Evolutionary conservation across 2,329 filamentous ascomycete species (phyloP).

Genomic region (Trichothecium roseum): DNA sequence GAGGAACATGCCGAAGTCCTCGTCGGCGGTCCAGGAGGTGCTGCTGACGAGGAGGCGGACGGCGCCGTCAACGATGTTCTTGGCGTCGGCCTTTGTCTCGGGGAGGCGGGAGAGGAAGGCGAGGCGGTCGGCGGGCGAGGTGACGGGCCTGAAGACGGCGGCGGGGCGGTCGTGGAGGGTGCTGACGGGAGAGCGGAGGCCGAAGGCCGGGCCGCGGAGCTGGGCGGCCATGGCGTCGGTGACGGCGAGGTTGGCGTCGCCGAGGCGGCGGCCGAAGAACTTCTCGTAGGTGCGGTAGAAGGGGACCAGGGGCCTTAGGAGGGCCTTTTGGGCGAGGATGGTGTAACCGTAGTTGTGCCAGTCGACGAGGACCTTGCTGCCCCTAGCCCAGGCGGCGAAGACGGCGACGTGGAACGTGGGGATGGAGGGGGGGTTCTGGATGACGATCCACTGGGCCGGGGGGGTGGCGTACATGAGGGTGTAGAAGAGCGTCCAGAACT

Average conservation of each 20-base stretch:
- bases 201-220: slow-evolving; percentile 53
- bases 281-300: slow-evolving; percentile 72
- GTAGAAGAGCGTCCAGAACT: slow-evolving; percentile 60
- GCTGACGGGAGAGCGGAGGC: slow-evolving; percentile 52
- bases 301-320: slow-evolving; percentile 63
- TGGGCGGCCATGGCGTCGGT: slow-evolving; percentile 79
- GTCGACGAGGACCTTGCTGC: slow-evolving; percentile 78
- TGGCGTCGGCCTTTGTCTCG: slow-evolving; percentile 50
- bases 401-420: slow-evolving; percentile 74
- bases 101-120: slow-evolving; percentile 55
- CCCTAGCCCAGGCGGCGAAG: slow-evolving; percentile 62
- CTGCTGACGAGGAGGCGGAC: slow-evolving; percentile 75
- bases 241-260: slow-evolving; percentile 70
- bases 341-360: slow-evolving; percentile 99
- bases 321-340: slow-evolving; percentile 59
- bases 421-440: slow-evolving; percentile 91
- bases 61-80: slow-evolving; percentile 45
- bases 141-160: slow-evolving; percentile 65
- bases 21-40: slow-evolving; percentile 94
- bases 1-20: slow-evolving; percentile 85
- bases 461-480: slow-evolving; percentile 64
- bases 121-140: slow-evolving; percentile 31
- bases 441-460: slow-evolving; percentile 75
- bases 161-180: slow-evolving; percentile 83
- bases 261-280: slow-evolving; percentile 55